A percentile compares a stretch with the other conserved stretches of the same genome.
Evolutionary conservation across 2,329 filamentous ascomycete species (phyloP).

Genomic region (Colletotrichum coccodes): DNA sequence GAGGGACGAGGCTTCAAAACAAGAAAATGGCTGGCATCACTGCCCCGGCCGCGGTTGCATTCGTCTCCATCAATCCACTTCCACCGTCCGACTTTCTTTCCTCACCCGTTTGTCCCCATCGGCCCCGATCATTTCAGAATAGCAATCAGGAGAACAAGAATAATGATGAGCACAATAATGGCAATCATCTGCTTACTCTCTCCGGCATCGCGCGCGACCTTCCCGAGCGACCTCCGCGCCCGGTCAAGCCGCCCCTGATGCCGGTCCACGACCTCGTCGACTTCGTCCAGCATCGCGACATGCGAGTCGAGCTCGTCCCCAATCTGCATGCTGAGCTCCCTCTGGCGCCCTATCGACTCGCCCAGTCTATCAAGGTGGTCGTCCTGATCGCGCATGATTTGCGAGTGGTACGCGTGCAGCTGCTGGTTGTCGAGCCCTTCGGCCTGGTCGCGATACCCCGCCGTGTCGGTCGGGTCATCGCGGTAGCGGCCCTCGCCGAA

Average conservation of each 20-base stretch:
- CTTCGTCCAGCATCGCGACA: constrained; percentile 87
- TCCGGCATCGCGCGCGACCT: constrained; percentile 77
- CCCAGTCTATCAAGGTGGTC: constrained; percentile 90
- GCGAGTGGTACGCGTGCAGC: constrained; percentile 85
- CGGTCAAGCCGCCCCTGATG: constrained; percentile 81
- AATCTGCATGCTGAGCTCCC: constrained; percentile 94
- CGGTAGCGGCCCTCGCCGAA: constrained; percentile 67
- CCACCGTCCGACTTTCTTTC: too few species aligned
- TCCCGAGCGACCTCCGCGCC: constrained; percentile 77
- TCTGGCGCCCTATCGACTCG: constrained; percentile 86
- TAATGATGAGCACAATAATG: constrained; percentile 83
- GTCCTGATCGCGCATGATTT: constrained; percentile 88
- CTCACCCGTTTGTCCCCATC: constrained; percentile 43
- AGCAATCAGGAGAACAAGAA: constrained; percentile 84
- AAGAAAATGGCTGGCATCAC: not conserved
- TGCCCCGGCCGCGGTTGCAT: not conserved
- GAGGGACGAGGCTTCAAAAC: not conserved
- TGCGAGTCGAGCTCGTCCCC: constrained; percentile 95
- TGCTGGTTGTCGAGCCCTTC: constrained; percentile 79
- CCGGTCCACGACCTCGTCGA: constrained; percentile 84
- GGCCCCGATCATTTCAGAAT: constrained; percentile 74
- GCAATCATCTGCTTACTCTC: constrained; percentile 90
- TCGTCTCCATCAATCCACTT: not conserved
- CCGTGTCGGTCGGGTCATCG: constrained; percentile 70
- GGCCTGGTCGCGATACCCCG: constrained; percentile 69